phyloP scores from a whole-genome alignment of 352 stramenopile species.

The Pythium biforme region DNA sequence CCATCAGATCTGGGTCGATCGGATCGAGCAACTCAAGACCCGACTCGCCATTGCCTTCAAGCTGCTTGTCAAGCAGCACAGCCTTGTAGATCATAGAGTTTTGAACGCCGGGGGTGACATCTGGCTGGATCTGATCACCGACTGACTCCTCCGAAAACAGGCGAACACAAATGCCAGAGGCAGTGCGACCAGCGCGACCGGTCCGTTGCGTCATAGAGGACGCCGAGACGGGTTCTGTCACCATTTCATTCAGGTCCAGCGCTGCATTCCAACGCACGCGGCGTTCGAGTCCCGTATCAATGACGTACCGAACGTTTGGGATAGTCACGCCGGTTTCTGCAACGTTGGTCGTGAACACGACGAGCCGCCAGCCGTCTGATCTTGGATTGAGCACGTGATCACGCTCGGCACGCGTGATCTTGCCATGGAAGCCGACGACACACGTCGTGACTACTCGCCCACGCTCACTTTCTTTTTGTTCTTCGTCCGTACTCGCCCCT shows the following conservation, averaged over 20 bases:
- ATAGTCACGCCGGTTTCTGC: constrained; percentile 34
- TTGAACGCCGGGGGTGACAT: constrained; percentile 11
- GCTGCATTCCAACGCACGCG: constrained; percentile 29
- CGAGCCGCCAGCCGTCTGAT: constrained; percentile 5
- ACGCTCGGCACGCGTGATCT: constrained; percentile 21
- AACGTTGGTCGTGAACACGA: constrained; percentile 33
- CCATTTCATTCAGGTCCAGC: constrained; percentile 31
- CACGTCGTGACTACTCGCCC: constrained; percentile 5
- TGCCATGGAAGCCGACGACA: constrained; percentile 28
- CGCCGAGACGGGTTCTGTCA: constrained; percentile 22
- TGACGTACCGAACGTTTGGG: constrained; percentile 32
- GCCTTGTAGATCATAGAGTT: constrained; percentile 33
- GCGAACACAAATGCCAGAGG: constrained; percentile 28
- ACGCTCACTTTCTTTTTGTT: not conserved
- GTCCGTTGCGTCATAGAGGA: constrained; percentile 28
- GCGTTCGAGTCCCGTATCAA: constrained; percentile 33
- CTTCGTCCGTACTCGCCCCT: not conserved
- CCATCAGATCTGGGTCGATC: constrained; percentile 7
- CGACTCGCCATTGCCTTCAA: constrained; percentile 5
- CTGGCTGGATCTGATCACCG: constrained; percentile 4
- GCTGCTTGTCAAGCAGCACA: constrained; percentile 26
- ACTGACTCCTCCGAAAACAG: constrained; percentile 16
- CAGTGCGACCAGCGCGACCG: constrained; percentile 24
- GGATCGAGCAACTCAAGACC: constrained; percentile 24
- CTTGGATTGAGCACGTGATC: constrained; percentile 24